Base-by-base conservation (phyloP, 1,284 basidiomycete genomes). In the Phylloporus sp. region DNA sequence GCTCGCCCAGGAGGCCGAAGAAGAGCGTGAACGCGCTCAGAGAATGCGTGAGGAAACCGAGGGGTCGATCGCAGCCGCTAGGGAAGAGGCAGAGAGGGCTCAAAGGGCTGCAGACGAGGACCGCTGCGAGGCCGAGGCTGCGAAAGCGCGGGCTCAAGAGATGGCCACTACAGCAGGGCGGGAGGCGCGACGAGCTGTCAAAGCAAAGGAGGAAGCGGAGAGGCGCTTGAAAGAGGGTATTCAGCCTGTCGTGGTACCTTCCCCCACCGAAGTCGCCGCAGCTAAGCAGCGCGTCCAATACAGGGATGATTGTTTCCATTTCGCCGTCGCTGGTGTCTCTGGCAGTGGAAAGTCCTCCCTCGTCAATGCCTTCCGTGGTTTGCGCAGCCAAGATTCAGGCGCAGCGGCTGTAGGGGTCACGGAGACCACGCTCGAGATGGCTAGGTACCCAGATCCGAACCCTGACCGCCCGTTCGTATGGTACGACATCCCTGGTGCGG, bases 401-500 rank as follows among this genome's bases (percentile, higher is more conserved):
- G 66, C 72, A 27, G 74, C 73, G 0, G 67, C 73, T 10, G 68
- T 72, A 0, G 73, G 72, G 0, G 57, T 75, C 27, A 68, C 62
- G 0, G 72, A 74, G 60, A 74, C 66, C 10, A 75, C 68, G 0
- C 65, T 70, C 19, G 35, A 65, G 7, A 70, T 62, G 66, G 32
- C 72, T n/a, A 56, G 70, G 14, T 74, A 75, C 52, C 8, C 63
- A 35, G 72, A 75, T 4, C 35, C 57, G 8, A 68, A 70, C 12
- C 68, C 70, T 1, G 55, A 68, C 5, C 67, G 59, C 27, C 66
- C 67, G 0, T 70, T 59, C 27, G 70, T 67, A 25, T 74, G 72
- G 72, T 73, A 73, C 8, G 73, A 75, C 20, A 32, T 70, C 37
- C 72, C 73, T 1, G 73, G 72, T 14, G 73, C 71, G 14, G 66